Conservation (phyloP, 2,329 filamentous ascomycete genomes). For the Epicoccum nigrum region DNA sequence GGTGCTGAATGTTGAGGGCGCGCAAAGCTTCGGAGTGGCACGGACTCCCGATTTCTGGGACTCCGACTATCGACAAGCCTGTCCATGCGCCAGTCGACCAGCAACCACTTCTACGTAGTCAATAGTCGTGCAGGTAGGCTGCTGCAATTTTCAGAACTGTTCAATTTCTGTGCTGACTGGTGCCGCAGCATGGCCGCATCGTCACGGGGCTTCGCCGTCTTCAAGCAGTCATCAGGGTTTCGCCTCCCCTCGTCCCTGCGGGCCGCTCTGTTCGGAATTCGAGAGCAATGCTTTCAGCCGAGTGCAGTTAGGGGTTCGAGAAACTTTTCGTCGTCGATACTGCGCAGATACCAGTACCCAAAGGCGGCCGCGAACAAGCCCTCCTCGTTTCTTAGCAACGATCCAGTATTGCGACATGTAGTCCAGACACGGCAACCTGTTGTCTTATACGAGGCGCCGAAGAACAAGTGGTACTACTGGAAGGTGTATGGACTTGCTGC, state of each 20-base stretch:
- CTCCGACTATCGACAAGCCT: neutral
- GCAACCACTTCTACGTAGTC: neutral
- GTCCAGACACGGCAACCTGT: conserved; percentile 38
- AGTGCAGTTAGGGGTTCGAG: conserved; percentile 21
- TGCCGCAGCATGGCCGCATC: conserved; percentile 38
- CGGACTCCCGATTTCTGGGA: conserved; percentile 10
- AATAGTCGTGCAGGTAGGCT: neutral
- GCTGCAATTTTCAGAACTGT: neutral
- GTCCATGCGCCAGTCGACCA: neutral
- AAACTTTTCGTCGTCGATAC: conserved; percentile 32
- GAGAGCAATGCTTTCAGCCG: conserved; percentile 29
- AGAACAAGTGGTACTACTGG: conserved; percentile 33
- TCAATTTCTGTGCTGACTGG: neutral
- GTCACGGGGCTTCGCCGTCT: conserved; percentile 37
- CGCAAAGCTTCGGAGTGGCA: conserved; percentile 29
- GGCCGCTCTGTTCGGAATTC: conserved; percentile 35
- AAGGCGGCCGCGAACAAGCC: conserved; percentile 15
- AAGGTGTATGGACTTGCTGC: conserved; percentile 38
- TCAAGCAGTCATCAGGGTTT: conserved; percentile 35
- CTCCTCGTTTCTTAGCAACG: conserved; percentile 28
- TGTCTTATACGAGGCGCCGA: conserved; percentile 42
- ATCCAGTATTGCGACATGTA: conserved; percentile 44
- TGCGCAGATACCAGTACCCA: conserved; percentile 33
- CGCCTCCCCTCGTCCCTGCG: conserved; percentile 44
- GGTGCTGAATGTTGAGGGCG: conserved; percentile 44